phyloP scores from a whole-genome alignment of 2,329 filamentous ascomycete genomes.

The Nemania sp. region DNA sequence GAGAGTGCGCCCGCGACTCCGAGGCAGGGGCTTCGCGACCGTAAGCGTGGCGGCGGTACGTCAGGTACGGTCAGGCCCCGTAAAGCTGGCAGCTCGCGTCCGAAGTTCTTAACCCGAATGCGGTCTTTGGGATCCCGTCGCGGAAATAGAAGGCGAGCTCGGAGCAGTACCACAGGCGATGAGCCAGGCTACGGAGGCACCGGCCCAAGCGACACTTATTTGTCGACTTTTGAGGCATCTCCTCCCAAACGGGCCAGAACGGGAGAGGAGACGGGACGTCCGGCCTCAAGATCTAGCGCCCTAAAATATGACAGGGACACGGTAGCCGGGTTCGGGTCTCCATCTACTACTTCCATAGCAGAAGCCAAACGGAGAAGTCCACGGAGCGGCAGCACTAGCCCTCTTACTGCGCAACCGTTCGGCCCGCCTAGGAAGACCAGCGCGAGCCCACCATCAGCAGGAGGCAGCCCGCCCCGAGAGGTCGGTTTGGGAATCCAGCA shows the following conservation, averaged over 20 bases:
- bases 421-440: neutral
- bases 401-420: slow-evolving; percentile 12
- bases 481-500: slow-evolving; percentile 25
- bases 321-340: slow-evolving; percentile 37
- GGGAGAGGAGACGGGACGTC: slow-evolving; percentile 32
- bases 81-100: neutral
- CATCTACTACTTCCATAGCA: slow-evolving; percentile 12
- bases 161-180: neutral
- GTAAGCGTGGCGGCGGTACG: slow-evolving; percentile 14
- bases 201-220: neutral
- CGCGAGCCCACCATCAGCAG: slow-evolving; percentile 5
- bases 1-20: neutral
- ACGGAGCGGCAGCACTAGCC: slow-evolving; percentile 12
- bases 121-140: slow-evolving; percentile 22
- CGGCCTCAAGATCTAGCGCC: slow-evolving; percentile 33
- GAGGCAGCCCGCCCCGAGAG: slow-evolving; percentile 9
- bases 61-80: neutral
- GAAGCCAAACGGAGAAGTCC: slow-evolving; percentile 17
- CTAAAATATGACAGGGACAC: slow-evolving; percentile 34
- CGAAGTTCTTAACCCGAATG: slow-evolving; percentile 15
- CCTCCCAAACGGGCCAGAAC: neutral
- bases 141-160: slow-evolving; percentile 8
- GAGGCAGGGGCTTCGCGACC: slow-evolving; percentile 13
- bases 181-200: neutral
- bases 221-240: neutral